phyloP scores from a whole-genome alignment of 805 yeast genomes.

The Saturnispora serradocipensis region DNA sequence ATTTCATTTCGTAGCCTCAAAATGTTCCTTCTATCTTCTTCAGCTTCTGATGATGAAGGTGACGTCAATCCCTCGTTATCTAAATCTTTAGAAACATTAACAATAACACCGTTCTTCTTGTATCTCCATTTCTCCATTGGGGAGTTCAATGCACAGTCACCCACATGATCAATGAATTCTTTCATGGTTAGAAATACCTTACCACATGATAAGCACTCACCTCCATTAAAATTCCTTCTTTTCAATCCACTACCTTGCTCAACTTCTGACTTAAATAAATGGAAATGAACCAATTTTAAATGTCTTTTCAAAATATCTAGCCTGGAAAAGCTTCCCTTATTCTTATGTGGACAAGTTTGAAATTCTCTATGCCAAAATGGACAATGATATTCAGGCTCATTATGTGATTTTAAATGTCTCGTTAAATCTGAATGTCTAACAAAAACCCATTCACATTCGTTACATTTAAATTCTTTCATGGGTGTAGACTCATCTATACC shows the following conservation, averaged over 20 bases:
- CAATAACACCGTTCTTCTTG: conserved; percentile 26
- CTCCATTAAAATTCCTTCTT: conserved; percentile 20
- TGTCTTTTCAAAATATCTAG: conserved; percentile 71
- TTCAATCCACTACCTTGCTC: not conserved
- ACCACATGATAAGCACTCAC: conserved; percentile 62
- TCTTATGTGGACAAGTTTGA: conserved; percentile 59
- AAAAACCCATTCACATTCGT: conserved; percentile 59
- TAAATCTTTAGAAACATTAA: conserved; percentile 20
- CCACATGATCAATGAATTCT: conserved; percentile 55
- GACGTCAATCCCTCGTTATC: conserved; percentile 3
- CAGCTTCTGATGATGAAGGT: not conserved
- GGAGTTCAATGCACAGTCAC: conserved; percentile 43
- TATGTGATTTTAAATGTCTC: conserved; percentile 59
- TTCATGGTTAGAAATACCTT: conserved; percentile 45
- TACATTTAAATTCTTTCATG: conserved; percentile 27
- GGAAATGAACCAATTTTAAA: conserved; percentile 58
- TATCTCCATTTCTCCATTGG: conserved; percentile 28
- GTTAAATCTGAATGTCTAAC: conserved; percentile 60
- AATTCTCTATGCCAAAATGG: conserved; percentile 60
- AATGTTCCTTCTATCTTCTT: not conserved
- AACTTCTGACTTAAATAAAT: conserved; percentile 22
- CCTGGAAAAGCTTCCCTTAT: conserved; percentile 67
- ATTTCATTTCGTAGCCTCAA: not conserved
- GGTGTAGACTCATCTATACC: not conserved
- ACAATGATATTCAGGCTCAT: conserved; percentile 57